Evolutionary conservation across 2,329 filamentous ascomycete species (phyloP), one percentile per base, ranked within the genome.

Genomic region (Trichoderma harzianum): DNA sequence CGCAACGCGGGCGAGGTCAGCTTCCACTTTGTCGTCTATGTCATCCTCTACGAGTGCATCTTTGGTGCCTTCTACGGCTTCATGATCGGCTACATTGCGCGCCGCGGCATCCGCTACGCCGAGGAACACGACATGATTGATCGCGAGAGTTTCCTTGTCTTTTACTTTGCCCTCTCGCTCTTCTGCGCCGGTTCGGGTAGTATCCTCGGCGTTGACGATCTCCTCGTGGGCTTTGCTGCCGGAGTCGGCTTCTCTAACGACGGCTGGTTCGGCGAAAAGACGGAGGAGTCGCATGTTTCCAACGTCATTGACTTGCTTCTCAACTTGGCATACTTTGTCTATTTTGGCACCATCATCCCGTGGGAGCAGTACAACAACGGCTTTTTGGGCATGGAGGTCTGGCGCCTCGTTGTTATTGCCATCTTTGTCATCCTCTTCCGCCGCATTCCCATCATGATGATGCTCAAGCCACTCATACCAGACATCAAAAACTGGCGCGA

Each of bases 161-260:
- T 98, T 83, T 99, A 99, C 85, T 99, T 99, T 77, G 95, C 97
- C 61, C 86, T 99, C 70, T 95, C 96, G 1, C 88, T 99, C 26
- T 99, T 98, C 83, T 97, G 94, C 79, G 96, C 96, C 72, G 96
- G 96, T 21, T 95, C 95, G 0, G 96, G 96, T 34, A 94, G 94
- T 81, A 88, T 98, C 72, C 85, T 99, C 58, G 96, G 96, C 64
- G 87, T 98, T 77, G 96, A 99, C 80, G 96, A 99, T 81, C 84
- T 99, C 65, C 88, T 99, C 4, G 93, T 99, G 51, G 96, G 96
- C 51, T 99, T 99, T 78, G 91, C 95, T 16, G 94, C 93, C 70
- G 96, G 96, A 72, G 96, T 99, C n/a, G 96, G 96, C 69, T 99
- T 99, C 85, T 98, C 95, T 76, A 99, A 99, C 81, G 96, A 99